phyloP scores from a whole-genome alignment of 176 grass and related monocot genomes.

The Pontederia crassipes region DNA sequence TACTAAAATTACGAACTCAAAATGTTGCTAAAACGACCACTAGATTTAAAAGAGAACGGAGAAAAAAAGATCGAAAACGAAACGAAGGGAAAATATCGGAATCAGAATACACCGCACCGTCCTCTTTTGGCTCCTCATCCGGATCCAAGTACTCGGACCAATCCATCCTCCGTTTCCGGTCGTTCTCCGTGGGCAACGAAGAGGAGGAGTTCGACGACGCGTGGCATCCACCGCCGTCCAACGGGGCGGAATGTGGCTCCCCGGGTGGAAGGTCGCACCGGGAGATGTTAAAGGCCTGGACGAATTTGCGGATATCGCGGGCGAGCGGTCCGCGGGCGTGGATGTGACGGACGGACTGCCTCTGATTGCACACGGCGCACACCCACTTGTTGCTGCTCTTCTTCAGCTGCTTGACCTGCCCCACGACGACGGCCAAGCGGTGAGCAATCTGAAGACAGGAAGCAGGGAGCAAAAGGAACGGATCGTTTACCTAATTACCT shows the following conservation, averaged over 20 bases:
- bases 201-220: background rate
- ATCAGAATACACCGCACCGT: slow-evolving; percentile 3
- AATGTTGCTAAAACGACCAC: no score
- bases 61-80: no score
- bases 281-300: slow-evolving; percentile 71
- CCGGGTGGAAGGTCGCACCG: slow-evolving; percentile 2
- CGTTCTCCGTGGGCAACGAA: background rate
- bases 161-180: slow-evolving; percentile 44
- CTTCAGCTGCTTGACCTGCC: slow-evolving; percentile 86
- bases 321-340: slow-evolving; percentile 45
- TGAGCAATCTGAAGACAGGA: background rate
- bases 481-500: slow-evolving; percentile 18
- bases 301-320: slow-evolving; percentile 61
- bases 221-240: background rate
- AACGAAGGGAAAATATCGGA: background rate
- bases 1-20: no score
- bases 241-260: background rate
- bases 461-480: background rate
- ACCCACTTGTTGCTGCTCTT: slow-evolving; percentile 77
- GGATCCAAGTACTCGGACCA: slow-evolving; percentile 72
- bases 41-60: no score
- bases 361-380: slow-evolving; percentile 76
- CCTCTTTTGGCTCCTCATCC: background rate
- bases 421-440: background rate
- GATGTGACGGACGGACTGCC: slow-evolving; percentile 59